phyloP scores from a whole-genome alignment of 129 eudicot species.

The Flaveria robusta region DNA sequence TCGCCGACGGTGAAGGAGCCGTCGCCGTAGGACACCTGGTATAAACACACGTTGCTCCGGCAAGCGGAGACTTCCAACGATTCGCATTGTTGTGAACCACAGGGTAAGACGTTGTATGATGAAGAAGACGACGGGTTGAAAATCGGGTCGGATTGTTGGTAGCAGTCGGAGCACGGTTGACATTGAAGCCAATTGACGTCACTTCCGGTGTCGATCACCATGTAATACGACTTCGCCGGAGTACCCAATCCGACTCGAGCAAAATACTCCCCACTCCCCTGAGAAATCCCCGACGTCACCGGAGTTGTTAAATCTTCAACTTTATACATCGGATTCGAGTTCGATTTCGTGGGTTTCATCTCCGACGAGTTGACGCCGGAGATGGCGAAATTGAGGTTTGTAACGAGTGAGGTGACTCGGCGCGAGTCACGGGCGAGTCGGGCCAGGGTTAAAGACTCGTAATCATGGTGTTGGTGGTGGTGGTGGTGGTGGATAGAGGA shows the following conservation, averaged over 20 bases:
- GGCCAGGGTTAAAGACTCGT: slow-evolving; percentile 46
- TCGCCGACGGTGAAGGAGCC: slow-evolving; percentile 72
- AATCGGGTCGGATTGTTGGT: slow-evolving; percentile 69
- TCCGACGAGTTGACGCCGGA: slow-evolving; percentile 21
- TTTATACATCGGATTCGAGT: not conserved
- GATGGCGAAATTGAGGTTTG: slow-evolving; percentile 27
- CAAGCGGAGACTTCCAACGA: slow-evolving; percentile 53
- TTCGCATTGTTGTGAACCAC: slow-evolving; percentile 45
- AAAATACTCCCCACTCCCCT: slow-evolving; percentile 85
- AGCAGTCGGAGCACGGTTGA: slow-evolving; percentile 68
- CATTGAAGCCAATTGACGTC: slow-evolving; percentile 86
- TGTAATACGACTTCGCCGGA: slow-evolving; percentile 47
- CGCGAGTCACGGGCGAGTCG: slow-evolving; percentile 58
- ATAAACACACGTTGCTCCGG: slow-evolving; percentile 42
- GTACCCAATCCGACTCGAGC: slow-evolving; percentile 72
- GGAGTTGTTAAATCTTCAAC: slow-evolving; percentile 50
- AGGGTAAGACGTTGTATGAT: slow-evolving; percentile 40
- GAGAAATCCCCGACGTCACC: slow-evolving; percentile 51
- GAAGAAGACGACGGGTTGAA: slow-evolving; percentile 50
- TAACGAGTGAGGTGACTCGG: slow-evolving; percentile 43
- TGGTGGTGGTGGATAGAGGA: slow-evolving; percentile 34
- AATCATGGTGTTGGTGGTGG: slow-evolving; percentile 39
- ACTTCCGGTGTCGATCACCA: slow-evolving; percentile 79
- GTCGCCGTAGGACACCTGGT: slow-evolving; percentile 78
- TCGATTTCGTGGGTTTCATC: not conserved